phyloP scores from a whole-genome alignment of 768 basidiomycete genomes.

The Lyophyllum decastes region DNA sequence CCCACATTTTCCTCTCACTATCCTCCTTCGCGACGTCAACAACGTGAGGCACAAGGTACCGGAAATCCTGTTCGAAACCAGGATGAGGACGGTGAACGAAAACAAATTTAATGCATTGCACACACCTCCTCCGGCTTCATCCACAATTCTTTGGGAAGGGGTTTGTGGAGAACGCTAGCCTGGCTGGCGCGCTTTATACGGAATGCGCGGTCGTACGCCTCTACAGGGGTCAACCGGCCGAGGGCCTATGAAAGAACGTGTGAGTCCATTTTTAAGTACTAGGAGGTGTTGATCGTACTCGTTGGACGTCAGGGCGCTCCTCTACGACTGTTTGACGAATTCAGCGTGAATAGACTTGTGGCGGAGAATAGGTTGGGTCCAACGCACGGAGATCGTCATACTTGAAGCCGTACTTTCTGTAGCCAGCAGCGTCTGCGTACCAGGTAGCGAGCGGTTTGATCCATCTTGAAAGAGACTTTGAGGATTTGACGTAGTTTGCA shows the following conservation, averaged over 20 bases:
- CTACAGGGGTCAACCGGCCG: conserved; percentile 71
- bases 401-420: conserved; percentile 84
- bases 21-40: conserved; percentile 73
- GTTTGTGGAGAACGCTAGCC: conserved; percentile 73
- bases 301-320: conserved; percentile 76
- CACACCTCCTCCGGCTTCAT: conserved; percentile 70
- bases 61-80: conserved; percentile 64
- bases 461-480: conserved; percentile 64
- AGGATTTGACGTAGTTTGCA: conserved; percentile 73
- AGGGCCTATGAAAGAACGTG: conserved; percentile 63
- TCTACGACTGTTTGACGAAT: conserved; percentile 57
- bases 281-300: conserved; percentile 45
- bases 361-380: conserved; percentile 11
- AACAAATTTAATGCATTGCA: neutral
- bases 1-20: conserved; percentile 78
- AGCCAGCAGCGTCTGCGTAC: conserved; percentile 81
- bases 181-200: conserved; percentile 87
- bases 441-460: conserved; percentile 79
- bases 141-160: conserved; percentile 85
- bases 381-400: conserved; percentile 95
- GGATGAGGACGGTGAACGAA: neutral
- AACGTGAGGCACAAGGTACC: conserved; percentile 85
- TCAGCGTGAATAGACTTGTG: conserved; percentile 9
- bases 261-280: neutral
- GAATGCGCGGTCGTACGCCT: conserved; percentile 89